Evolutionary conservation across 164 flowering plant species (phyloP).

Genomic region (Cinnamomum micranthum): DNA sequence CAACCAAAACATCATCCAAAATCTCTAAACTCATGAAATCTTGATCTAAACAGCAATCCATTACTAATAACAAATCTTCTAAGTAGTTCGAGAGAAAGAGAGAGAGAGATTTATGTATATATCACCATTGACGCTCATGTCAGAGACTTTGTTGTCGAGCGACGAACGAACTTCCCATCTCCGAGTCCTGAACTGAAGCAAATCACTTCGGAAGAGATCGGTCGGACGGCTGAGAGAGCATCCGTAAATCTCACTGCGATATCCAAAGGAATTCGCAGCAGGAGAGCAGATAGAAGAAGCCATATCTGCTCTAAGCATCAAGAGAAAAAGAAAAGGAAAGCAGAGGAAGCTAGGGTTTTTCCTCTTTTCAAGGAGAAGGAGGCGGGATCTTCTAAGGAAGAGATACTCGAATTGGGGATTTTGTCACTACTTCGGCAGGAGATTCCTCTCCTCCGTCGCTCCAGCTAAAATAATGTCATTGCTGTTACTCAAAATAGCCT

Average conservation of each 20-base stretch:
- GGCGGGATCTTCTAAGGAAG: slow-evolving; percentile 10
- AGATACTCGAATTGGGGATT: slow-evolving; percentile 17
- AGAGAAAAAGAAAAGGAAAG: not conserved
- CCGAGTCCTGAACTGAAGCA: slow-evolving; percentile 24
- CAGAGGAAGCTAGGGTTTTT: not conserved
- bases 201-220: not conserved
- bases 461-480: no score
- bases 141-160: slow-evolving; percentile 70
- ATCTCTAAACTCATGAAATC: not conserved
- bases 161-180: slow-evolving; percentile 42
- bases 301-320: not conserved
- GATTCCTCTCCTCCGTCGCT: not conserved
- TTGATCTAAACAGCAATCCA: not conserved
- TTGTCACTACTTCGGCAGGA: slow-evolving; percentile 14
- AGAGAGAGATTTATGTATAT: not conserved
- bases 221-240: slow-evolving; percentile 17
- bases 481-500: not conserved
- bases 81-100: not conserved
- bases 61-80: not conserved
- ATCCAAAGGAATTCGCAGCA: slow-evolving; percentile 3
- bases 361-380: not conserved
- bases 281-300: slow-evolving; percentile 16
- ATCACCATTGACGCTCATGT: slow-evolving; percentile 80
- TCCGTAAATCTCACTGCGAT: slow-evolving; percentile 17
- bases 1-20: not conserved